Percentiles rank a stretch among this genome's conserved stretches.
Conservation (phyloP, 768 basidiomycete genomes). For the Tylopilus cervinicoccineus region DNA sequence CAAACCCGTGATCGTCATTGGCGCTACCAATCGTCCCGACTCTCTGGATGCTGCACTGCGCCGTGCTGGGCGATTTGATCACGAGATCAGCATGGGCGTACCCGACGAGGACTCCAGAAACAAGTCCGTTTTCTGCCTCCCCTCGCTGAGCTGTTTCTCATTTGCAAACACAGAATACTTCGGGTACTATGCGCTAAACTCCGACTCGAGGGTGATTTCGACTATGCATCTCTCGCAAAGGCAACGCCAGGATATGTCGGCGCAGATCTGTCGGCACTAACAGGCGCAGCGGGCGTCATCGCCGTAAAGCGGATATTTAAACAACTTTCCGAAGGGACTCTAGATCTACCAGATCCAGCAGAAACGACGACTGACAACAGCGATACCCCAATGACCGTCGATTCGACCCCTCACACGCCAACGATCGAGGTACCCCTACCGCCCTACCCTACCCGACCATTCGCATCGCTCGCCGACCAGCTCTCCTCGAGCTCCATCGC, state of each 20-base stretch:
- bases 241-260: constrained; percentile 97
- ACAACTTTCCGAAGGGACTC: constrained; percentile 61
- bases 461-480: constrained; percentile 36
- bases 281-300: constrained; percentile 91
- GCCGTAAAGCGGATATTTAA: constrained; percentile 97
- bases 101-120: constrained; percentile 88
- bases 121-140: constrained; percentile 52
- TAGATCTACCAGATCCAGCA: constrained; percentile 47
- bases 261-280: constrained; percentile 86
- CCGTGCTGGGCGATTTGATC: constrained; percentile 92
- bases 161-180: constrained; percentile 59
- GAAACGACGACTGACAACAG: constrained; percentile 13
- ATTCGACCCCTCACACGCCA: constrained; percentile 20
- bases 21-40: constrained; percentile 95
- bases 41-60: constrained; percentile 91
- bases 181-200: constrained; percentile 82
- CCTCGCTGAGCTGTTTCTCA: neutral
- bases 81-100: constrained; percentile 97
- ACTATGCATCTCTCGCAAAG: constrained; percentile 82
- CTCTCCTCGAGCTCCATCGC: constrained; percentile 71
- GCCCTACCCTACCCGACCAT: constrained; percentile 26
- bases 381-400: constrained; percentile 38
- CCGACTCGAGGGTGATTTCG: constrained; percentile 81
- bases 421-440: constrained; percentile 15
- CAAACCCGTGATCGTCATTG: constrained; percentile 91